phyloP scores from a whole-genome alignment of 2,329 filamentous ascomycete genomes.

The Clonostachys sp. region DNA sequence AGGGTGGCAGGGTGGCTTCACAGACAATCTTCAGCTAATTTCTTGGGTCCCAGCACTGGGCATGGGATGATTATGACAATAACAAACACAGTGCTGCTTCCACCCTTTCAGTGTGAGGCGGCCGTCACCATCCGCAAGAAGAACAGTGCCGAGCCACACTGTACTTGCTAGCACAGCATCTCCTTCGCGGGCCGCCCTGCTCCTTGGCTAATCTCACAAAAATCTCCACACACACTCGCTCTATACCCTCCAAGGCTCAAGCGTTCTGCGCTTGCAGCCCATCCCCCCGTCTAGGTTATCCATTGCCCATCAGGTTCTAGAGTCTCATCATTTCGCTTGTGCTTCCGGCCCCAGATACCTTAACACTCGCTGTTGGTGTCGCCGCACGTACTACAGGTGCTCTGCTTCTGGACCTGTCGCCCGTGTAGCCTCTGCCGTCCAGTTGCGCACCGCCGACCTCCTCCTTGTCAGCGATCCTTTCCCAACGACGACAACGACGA shows the following conservation, averaged over 20 bases:
- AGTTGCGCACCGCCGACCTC: no score
- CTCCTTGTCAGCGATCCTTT: no score
- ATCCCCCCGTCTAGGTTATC: not conserved
- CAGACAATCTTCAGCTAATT: conserved; percentile 4
- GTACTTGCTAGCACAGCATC: no score
- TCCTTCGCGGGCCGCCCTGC: no score
- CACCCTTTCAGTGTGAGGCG: no score
- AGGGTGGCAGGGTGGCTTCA: not conserved
- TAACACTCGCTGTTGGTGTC: not conserved
- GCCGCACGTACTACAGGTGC: no score
- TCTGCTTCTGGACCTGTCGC: no score
- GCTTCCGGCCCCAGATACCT: conserved; percentile 23
- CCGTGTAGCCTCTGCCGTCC: no score
- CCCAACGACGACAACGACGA: no score
- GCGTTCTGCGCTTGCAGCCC: conserved; percentile 1
- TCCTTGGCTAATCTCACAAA: conserved; percentile 31
- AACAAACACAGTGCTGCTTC: no score
- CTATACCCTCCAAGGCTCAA: conserved; percentile 9
- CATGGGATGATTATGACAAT: not conserved
- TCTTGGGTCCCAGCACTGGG: conserved; percentile 1
- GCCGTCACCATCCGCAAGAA: no score
- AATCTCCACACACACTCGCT: conserved; percentile 32
- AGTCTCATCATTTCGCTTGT: conserved; percentile 49
- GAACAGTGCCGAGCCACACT: no score
- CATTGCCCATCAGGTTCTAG: conserved; percentile 29